Percentiles rank a stretch among this genome's conserved stretches.
phyloP scores from a whole-genome alignment of 768 basidiomycete species.

The Leucocoprinus birnbaumii region DNA sequence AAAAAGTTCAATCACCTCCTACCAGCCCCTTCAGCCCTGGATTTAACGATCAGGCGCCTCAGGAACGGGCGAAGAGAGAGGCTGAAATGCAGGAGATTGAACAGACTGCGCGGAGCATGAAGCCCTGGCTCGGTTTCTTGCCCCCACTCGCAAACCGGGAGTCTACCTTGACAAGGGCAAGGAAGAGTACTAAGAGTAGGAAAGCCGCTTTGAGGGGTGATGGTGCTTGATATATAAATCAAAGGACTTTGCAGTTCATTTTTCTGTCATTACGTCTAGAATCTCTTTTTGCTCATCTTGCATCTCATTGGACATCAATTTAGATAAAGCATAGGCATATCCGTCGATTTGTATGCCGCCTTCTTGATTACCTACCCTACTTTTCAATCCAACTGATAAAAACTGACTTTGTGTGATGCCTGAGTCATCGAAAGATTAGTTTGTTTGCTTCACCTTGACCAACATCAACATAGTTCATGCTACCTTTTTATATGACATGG shows the following conservation, averaged over 20 bases:
- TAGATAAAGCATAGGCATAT: no score
- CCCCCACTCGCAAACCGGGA: conserved; percentile 37
- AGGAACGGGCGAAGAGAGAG: conserved; percentile 10
- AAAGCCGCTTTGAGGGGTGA: conserved; percentile 35
- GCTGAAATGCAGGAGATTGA: conserved; percentile 25
- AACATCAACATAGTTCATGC: not conserved
- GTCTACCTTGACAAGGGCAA: conserved; percentile 28
- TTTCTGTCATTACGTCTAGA: no score
- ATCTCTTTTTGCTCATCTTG: no score
- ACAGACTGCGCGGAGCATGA: conserved; percentile 25
- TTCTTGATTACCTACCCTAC: no score
- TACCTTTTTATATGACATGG: not conserved
- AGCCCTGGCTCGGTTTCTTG: conserved; percentile 43
- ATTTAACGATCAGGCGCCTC: conserved; percentile 5
- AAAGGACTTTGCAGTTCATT: no score
- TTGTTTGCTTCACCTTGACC: not conserved
- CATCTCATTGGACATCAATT: no score
- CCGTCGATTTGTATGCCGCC: no score
- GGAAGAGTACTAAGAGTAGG: conserved; percentile 37
- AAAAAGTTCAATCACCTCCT: conserved; percentile 1
- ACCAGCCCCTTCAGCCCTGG: conserved; percentile 15
- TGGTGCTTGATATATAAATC: conserved; percentile 5
- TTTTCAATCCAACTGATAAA: no score
- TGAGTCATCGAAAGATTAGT: not conserved
- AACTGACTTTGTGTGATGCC: no score